These are phyloP conservation scores for Aschersonia sp. DNA, from an alignment of 2,329 filamentous ascomycete species.

Conservation along the genomic window DNA sequence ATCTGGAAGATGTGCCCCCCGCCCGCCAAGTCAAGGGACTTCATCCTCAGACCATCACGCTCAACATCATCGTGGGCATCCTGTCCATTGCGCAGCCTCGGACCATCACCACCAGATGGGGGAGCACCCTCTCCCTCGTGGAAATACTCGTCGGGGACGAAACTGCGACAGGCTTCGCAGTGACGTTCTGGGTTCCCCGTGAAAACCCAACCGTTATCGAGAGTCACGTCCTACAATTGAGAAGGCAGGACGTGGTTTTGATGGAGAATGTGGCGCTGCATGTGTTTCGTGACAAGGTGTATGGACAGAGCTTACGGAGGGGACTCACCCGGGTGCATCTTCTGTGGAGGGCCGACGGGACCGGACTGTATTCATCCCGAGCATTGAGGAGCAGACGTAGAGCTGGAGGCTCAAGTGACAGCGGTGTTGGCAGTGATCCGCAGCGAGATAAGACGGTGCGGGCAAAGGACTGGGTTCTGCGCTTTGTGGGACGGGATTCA, in stretches of 20 bases:
- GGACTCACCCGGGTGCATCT: constrained; percentile 56
- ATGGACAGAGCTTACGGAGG: constrained; percentile 66
- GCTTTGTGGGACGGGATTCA: constrained; percentile 42
- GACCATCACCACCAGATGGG: constrained; percentile 51
- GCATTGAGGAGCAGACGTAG: constrained; percentile 24
- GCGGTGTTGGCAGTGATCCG: constrained; percentile 16
- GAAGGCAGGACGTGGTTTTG: constrained; percentile 63
- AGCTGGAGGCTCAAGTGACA: too few species aligned
- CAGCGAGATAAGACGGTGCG: constrained; percentile 48
- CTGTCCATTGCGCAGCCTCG: constrained; percentile 56
- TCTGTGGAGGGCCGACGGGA: constrained; percentile 36
- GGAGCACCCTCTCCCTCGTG: constrained; percentile 47
- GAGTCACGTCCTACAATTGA: constrained; percentile 29
- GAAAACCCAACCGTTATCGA: constrained; percentile 15
- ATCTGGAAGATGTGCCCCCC: constrained; percentile 56
- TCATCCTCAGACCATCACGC: constrained; percentile 64
- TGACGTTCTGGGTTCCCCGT: constrained; percentile 64
- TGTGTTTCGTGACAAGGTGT: constrained; percentile 62
- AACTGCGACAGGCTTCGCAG: constrained; percentile 61
- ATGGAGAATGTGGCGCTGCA: constrained; percentile 66
- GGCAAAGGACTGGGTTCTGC: constrained; percentile 62
- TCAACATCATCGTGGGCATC: constrained; percentile 69
- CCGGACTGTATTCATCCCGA: constrained; percentile 40
- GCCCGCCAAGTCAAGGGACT: constrained; percentile 51
- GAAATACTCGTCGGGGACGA: constrained; percentile 78